Evolutionary conservation across 306 rosid species (phyloP), one percentile per base, ranked within the genome.

Genomic region (Quillaja saponaria): DNA sequence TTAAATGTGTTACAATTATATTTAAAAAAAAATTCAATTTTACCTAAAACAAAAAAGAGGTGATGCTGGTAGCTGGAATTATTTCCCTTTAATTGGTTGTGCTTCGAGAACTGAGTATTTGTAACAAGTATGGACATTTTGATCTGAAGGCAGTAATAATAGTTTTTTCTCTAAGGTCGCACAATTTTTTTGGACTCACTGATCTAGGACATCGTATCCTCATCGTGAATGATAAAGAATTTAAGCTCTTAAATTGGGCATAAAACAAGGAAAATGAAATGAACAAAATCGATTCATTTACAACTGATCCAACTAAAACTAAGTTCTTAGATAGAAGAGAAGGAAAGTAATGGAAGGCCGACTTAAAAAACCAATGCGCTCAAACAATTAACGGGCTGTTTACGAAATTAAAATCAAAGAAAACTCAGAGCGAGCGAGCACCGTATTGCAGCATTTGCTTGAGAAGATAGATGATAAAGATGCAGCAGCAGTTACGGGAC

Each of bases 401-500:
- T 39, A 12, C 44, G 2, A 12, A 39, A 39, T 2, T 2, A 12
- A 12, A 39, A 39, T 39, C 12, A 39, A 39, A 8, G 44, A 39
- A 39, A 39, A 8, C 7, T 39, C 10, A 39, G 7, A n/a, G n/a
- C n/a, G 13, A 39, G 13, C 13, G 2, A 7, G 10, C 13, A 69
- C 78, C 51, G 18, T 37, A 13, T 56, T 19, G 70, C 42, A 21
- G 21, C 31, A 6, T 25, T 41, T 55, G 69, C 60, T 45, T 18
- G 45, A 3, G 54, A 41, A 52, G 35, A 67, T 64, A 56, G 18
- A 47, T 4, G 55, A 38, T 6, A 58, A 54, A 50, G 76, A 15
- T 25, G 55, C 54, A 49, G 76, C 3, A 61, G 78, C 61, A 70
- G 65, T 37, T 6, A 65, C 49, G 63, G 77, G 68, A 51, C 39